These are phyloP conservation scores for Phtheirospermum japonicum DNA, from an alignment of 257 asterid species.

Conservation along the genomic window DNA sequence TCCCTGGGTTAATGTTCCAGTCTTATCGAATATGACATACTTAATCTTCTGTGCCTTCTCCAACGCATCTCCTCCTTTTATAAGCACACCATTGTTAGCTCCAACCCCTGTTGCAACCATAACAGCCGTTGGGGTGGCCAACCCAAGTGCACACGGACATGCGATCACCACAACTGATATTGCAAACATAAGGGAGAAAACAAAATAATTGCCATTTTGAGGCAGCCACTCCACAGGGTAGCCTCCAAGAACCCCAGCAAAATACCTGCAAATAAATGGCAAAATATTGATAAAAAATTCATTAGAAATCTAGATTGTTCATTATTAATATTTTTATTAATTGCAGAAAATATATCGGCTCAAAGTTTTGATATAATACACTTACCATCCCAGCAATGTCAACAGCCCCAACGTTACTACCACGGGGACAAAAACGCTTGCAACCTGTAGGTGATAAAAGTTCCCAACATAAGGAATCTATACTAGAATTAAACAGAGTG, in stretches of 20 bases:
- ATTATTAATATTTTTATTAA: neutral
- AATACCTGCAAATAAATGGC: conserved; percentile 52
- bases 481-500: conserved; percentile 2
- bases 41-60: conserved; percentile 90
- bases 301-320: conserved; percentile 3
- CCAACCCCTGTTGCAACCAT: conserved; percentile 99
- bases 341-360: neutral
- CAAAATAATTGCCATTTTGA: conserved; percentile 75
- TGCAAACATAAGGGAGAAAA: conserved; percentile 94
- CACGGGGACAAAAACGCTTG: conserved; percentile 88
- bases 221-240: conserved; percentile 88
- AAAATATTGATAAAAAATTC: conserved; percentile 7
- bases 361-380: conserved; percentile 15
- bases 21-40: conserved; percentile 86
- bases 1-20: conserved; percentile 98
- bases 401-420: conserved; percentile 67
- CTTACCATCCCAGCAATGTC: conserved; percentile 93
- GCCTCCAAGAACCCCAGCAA: conserved; percentile 78
- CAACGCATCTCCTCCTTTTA: conserved; percentile 98
- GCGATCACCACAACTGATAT: conserved; percentile 94
- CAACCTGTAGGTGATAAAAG: conserved; percentile 54
- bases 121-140: conserved; percentile 99
- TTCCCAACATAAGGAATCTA: conserved; percentile 27
- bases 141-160: conserved; percentile 99
- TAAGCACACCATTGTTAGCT: conserved; percentile 94